A percentile compares a stretch with the other conserved stretches of the same genome.
phyloP scores from a whole-genome alignment of 257 asterid species.

The Cinchona pubescens region DNA sequence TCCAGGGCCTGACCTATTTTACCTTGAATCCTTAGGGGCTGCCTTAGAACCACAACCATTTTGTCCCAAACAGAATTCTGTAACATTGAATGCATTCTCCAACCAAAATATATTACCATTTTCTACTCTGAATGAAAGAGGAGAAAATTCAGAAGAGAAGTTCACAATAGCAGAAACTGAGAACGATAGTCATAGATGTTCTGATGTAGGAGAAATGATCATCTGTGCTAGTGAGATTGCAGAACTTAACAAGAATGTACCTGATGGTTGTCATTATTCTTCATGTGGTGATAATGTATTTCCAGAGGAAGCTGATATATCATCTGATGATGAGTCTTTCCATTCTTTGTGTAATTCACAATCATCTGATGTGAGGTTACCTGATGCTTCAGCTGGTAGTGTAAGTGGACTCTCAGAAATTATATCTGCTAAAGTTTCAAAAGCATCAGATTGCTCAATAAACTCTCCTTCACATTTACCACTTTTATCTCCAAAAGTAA shows the following conservation, averaged over 20 bases:
- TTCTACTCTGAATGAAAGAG: constrained; percentile 25
- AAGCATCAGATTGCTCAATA: constrained; percentile 13
- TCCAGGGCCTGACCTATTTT: constrained; percentile 73
- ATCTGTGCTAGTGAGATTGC: constrained; percentile 44
- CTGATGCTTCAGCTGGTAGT: constrained; percentile 61
- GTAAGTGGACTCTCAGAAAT: constrained; percentile 37
- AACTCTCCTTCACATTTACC: constrained; percentile 8
- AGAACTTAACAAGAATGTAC: constrained; percentile 23
- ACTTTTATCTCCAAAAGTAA: background rate
- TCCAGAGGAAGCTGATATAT: constrained; percentile 29
- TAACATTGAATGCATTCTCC: constrained; percentile 21
- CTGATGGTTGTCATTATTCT: constrained; percentile 17
- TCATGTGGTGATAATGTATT: constrained; percentile 29
- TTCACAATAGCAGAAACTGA: constrained; percentile 25
- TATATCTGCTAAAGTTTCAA: constrained; percentile 23
- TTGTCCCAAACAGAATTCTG: constrained; percentile 30
- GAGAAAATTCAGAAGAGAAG: constrained; percentile 28
- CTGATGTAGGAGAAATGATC: constrained; percentile 43
- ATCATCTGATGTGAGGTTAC: constrained; percentile 49
- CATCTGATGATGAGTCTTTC: constrained; percentile 75
- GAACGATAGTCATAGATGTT: constrained; percentile 27
- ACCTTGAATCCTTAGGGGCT: constrained; percentile 66
- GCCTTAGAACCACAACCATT: constrained; percentile 57
- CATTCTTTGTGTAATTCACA: constrained; percentile 66
- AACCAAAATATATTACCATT: constrained; percentile 16